A percentile compares a stretch with the other conserved stretches of the same genome.
phyloP scores from a whole-genome alignment of 148 eudicot genomes.

The Camellia lanceoleosa region DNA sequence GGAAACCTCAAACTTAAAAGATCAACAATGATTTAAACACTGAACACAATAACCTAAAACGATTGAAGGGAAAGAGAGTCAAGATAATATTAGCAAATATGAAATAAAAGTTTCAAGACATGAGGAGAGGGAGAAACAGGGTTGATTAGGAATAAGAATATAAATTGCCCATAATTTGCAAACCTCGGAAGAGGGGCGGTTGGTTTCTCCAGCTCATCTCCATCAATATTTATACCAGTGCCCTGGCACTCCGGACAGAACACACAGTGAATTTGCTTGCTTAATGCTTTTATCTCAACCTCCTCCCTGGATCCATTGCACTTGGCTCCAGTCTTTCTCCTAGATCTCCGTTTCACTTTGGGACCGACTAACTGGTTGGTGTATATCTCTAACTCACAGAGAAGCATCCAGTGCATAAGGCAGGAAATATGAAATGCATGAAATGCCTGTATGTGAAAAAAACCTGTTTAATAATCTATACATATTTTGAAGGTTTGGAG shows the following conservation, averaged over 20 bases:
- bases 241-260: conserved; percentile 95
- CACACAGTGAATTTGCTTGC: conserved; percentile 40
- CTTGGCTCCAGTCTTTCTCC: conserved; percentile 40
- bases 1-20: neutral
- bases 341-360: conserved; percentile 42
- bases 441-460: conserved; percentile 59
- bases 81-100: neutral
- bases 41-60: neutral
- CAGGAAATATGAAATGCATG: conserved; percentile 86
- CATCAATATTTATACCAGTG: conserved; percentile 55
- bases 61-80: neutral
- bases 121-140: no score
- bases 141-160: neutral
- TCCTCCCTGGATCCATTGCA: conserved; percentile 30
- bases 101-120: neutral
- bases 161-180: conserved; percentile 11
- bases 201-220: conserved; percentile 72
- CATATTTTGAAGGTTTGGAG: neutral
- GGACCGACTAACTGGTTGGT: conserved; percentile 38
- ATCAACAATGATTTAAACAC: neutral
- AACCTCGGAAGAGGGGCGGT: conserved; percentile 71
- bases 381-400: conserved; percentile 66
- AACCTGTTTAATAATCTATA: neutral
- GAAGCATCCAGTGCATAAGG: conserved; percentile 88
- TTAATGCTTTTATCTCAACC: conserved; percentile 16